These are phyloP conservation scores for Brassica cretica DNA, from an alignment of 345 rosid species.

Conservation along the genomic window DNA sequence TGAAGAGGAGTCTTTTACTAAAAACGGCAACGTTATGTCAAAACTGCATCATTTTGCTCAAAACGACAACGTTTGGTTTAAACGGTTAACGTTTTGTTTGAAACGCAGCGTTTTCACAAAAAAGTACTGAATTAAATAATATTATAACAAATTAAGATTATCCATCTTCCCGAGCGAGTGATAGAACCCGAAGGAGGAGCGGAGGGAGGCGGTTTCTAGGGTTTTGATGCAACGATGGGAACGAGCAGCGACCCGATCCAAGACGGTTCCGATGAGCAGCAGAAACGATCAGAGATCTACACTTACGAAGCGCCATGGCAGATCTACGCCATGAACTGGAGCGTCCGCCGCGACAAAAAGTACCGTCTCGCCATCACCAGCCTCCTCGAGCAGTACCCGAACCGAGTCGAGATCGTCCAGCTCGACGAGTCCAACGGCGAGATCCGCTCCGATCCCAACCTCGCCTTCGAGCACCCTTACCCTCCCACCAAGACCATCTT, in stretches of 20 bases:
- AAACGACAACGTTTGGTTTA: neutral
- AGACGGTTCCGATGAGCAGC: slow-evolving; percentile 90
- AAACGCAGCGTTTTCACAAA: neutral
- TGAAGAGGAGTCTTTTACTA: neutral
- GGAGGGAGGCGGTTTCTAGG: slow-evolving; percentile 39
- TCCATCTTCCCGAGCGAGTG: slow-evolving; percentile 31
- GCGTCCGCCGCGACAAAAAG: slow-evolving; percentile 97
- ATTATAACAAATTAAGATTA: neutral
- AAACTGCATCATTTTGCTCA: neutral
- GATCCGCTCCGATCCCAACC: slow-evolving; percentile 80
- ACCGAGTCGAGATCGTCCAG: slow-evolving; percentile 92
- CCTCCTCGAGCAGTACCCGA: slow-evolving; percentile 73
- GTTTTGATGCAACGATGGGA: slow-evolving; percentile 48
- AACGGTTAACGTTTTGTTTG: neutral
- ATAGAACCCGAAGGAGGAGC: slow-evolving; percentile 12
- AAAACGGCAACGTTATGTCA: slow-evolving; percentile 12
- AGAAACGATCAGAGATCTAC: slow-evolving; percentile 93
- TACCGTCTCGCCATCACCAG: slow-evolving; percentile 93
- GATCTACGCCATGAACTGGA: slow-evolving; percentile 99
- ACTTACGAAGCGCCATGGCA: slow-evolving; percentile 98
- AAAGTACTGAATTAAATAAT: neutral
- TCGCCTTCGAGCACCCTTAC: slow-evolving; percentile 90
- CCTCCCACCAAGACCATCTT: slow-evolving; percentile 90
- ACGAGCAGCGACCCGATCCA: slow-evolving; percentile 73
- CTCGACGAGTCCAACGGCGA: slow-evolving; percentile 95